These are phyloP conservation scores for Conticribra guillardii DNA, from an alignment of 108 stramenopile species.

Conservation along the genomic window DNA sequence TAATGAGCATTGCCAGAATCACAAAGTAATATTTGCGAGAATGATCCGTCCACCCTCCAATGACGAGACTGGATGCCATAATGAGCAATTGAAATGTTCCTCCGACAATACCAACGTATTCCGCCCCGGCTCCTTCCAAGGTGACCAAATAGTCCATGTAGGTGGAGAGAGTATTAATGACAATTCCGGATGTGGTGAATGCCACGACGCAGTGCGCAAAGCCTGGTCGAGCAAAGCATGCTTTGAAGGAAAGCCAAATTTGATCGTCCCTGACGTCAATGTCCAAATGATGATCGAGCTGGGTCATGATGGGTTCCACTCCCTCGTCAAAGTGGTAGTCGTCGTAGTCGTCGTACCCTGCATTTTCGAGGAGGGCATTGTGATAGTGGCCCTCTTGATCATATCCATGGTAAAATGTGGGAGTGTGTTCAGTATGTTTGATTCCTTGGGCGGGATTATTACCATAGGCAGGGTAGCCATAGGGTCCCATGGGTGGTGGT, in stretches of 20 bases:
- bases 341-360: constrained; percentile 28
- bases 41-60: constrained; percentile 82
- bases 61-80: constrained; percentile 88
- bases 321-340: constrained; percentile 51
- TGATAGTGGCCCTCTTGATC: constrained; percentile 49
- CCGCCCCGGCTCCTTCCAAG: constrained; percentile 77
- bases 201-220: constrained; percentile 83
- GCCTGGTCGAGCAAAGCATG: constrained; percentile 79
- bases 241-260: constrained; percentile 71
- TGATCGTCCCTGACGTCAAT: constrained; percentile 91
- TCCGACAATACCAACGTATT: constrained; percentile 86
- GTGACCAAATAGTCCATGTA: constrained; percentile 92
- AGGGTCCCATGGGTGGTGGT: not conserved
- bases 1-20: constrained; percentile 74
- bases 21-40: constrained; percentile 89
- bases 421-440: constrained; percentile 13
- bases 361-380: constrained; percentile 44
- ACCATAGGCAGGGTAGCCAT: not conserved
- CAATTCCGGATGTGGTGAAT: constrained; percentile 85
- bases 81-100: constrained; percentile 85
- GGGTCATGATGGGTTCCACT: constrained; percentile 80
- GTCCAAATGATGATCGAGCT: constrained; percentile 80
- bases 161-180: constrained; percentile 89
- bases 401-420: constrained; percentile 50
- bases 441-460: constrained; percentile 18